Base-by-base conservation (phyloP, 1,284 basidiomycete genomes). In the Sporisorium sorghi region DNA sequence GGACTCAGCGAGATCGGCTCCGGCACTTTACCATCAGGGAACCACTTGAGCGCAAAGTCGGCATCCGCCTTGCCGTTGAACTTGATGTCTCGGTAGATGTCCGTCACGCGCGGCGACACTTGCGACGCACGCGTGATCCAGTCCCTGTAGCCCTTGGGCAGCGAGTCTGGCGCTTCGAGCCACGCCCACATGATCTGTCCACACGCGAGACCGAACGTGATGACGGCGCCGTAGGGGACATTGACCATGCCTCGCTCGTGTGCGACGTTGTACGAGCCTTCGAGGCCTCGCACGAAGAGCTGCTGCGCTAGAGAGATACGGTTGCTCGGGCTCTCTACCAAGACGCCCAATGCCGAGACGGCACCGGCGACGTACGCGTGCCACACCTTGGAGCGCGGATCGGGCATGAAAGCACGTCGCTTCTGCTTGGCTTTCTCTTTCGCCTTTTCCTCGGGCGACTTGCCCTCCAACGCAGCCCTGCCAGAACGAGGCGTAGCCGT, bases 331-430 rank as follows among this genome's bases (percentile, higher is more conserved):
- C 89, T 91, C 86, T 97, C 94, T 83, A 91, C 93, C 81, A 93
- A 86, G 46, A 98, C 89, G 0, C 91, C 91, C n/a, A 93, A 75
- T 7, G 90, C 90, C 0, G 92, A 91, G 26, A 94, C 82, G 0
- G 92, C 90, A 15, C 95, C 95, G 2, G 96, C 94, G 6, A 93
- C 85, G 0, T 93, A 90, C 1, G 94, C 90, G 81, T 98, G 92
- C 94, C 95, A 98, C 72, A 90, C 86, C 70, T 87, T 79, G 48
- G 74, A 76, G 48, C 82, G 73, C 3, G 82, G 82, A 57, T 83
- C 81, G 3, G 62, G 73, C 69, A 78, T 74, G 30, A 82, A 83
- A 14, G 81, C 68, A 14, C 71, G 61, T 14, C 72, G 71, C 67
- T 78, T 77, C 61, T 81, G 79, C 44, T 71, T 74, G 7, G 71